A percentile compares a stretch with the other conserved stretches of the same genome.
phyloP scores from a whole-genome alignment of 768 basidiomycete species.

The Hebeloma cylindrosporum region DNA sequence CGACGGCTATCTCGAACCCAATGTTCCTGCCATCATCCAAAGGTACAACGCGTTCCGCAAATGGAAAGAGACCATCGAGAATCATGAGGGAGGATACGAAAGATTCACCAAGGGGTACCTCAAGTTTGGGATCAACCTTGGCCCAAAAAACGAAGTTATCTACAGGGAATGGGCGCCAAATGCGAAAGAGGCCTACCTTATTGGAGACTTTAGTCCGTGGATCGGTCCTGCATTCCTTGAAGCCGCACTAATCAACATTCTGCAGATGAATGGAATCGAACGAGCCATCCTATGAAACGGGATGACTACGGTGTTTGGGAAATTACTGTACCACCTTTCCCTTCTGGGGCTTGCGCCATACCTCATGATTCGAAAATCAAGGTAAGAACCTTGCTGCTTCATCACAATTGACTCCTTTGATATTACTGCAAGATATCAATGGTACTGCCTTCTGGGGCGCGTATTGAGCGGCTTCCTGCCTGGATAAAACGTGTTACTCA shows the following conservation, averaged over 20 bases:
- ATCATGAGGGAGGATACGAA: conserved; percentile 83
- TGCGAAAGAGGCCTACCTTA: conserved; percentile 76
- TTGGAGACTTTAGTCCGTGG: conserved; percentile 94
- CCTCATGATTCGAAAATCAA: conserved; percentile 96
- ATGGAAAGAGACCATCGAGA: conserved; percentile 76
- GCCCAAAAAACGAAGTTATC: conserved; percentile 60
- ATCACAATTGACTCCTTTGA: neutral
- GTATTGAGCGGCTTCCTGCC: conserved; percentile 89
- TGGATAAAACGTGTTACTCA: conserved; percentile 98
- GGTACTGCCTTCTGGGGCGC: conserved; percentile 72
- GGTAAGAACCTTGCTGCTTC: conserved; percentile 39
- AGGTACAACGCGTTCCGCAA: conserved; percentile 67
- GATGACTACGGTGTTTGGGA: conserved; percentile 90
- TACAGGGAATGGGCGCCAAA: conserved; percentile 99
- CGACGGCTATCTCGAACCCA: conserved; percentile 76
- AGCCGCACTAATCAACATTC: conserved; percentile 10
- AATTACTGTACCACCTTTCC: conserved; percentile 66
- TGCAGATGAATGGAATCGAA: conserved; percentile 84
- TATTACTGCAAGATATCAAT: conserved; percentile 73
- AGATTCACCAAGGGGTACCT: conserved; percentile 79
- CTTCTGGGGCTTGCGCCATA: conserved; percentile 75
- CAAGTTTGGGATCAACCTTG: conserved; percentile 76
- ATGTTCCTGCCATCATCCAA: conserved; percentile 65
- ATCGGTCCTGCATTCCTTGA: neutral
- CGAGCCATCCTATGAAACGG: conserved; percentile 83